phyloP scores from a whole-genome alignment of 1,284 basidiomycete genomes.

The Mycena citricolor region DNA sequence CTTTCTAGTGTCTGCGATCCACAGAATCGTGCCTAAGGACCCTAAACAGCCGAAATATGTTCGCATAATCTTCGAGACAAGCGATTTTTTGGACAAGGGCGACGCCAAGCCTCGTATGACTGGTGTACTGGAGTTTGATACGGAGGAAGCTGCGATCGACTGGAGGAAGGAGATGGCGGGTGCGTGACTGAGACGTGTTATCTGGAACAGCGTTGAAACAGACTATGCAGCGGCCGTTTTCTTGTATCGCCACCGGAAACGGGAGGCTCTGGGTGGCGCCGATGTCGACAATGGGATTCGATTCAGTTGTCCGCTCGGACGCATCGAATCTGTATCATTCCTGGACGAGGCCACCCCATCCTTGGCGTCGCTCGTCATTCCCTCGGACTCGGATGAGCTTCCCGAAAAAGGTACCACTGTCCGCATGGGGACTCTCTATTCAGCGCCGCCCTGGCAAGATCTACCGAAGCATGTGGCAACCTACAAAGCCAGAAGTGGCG shows the following conservation, averaged over 20 bases:
- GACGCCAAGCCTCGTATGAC: conserved; percentile 14
- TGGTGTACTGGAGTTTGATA: conserved; percentile 54
- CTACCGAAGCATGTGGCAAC: conserved; percentile 29
- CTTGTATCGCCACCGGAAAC: conserved; percentile 44
- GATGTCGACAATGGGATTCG: conserved; percentile 45
- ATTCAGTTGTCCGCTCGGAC: conserved; percentile 54
- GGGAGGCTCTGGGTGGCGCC: conserved; percentile 32
- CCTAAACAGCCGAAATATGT: conserved; percentile 44
- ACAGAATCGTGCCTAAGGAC: conserved; percentile 43
- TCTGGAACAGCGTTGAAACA: background rate
- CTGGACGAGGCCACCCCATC: conserved; percentile 6
- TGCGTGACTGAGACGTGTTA: conserved; percentile 23
- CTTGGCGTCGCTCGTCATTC: conserved; percentile 9
- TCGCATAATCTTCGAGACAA: conserved; percentile 38
- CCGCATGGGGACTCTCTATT: conserved; percentile 34
- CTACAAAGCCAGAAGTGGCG: conserved; percentile 23
- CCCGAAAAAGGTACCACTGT: conserved; percentile 32
- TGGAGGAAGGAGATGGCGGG: conserved; percentile 60
- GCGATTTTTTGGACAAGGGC: conserved; percentile 24
- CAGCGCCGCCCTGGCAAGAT: conserved; percentile 30
- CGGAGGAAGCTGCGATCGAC: conserved; percentile 55
- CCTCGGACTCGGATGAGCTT: conserved; percentile 21
- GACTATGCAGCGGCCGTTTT: conserved; percentile 42
- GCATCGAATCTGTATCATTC: conserved; percentile 35
- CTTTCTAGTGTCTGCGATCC: conserved; percentile 42